These are phyloP conservation scores for Gamarada debralockiae DNA, from an alignment of 495 filamentous ascomycete species.

Conservation along the genomic window DNA sequence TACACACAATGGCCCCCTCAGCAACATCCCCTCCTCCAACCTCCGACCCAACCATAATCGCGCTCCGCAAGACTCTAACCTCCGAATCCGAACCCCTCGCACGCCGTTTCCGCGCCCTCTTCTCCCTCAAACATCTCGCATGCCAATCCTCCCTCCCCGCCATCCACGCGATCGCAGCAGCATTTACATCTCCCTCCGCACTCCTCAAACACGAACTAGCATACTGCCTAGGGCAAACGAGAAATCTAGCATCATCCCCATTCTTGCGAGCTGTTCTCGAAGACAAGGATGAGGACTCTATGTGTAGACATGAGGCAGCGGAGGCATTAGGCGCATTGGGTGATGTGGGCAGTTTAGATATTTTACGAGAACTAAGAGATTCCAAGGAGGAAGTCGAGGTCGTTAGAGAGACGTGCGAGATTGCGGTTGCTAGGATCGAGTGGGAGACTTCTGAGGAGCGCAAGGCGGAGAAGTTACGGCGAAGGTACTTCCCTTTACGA, in stretches of 20 bases:
- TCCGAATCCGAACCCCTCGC: conserved; percentile 79
- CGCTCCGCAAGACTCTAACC: conserved; percentile 63
- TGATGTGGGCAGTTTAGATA: conserved; percentile 61
- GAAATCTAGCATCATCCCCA: conserved; percentile 67
- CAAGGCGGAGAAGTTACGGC: conserved; percentile 68
- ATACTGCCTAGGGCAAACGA: conserved; percentile 93
- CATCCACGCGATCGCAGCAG: conserved; percentile 90
- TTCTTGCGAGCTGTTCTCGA: conserved; percentile 73
- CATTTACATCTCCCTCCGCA: conserved; percentile 76
- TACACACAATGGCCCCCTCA: conserved; percentile 16
- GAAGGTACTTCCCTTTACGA: conserved; percentile 52
- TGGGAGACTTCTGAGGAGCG: conserved; percentile 80
- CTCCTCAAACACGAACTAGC: conserved; percentile 93
- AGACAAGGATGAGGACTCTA: conserved; percentile 76
- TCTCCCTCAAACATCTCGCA: conserved; percentile 93
- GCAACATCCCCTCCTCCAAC: conserved; percentile 13
- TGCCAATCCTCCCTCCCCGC: conserved; percentile 64
- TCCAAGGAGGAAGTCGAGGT: conserved; percentile 67
- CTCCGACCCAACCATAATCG: conserved; percentile 11
- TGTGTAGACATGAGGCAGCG: conserved; percentile 96
- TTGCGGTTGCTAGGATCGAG: conserved; percentile 88
- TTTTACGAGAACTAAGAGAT: conserved; percentile 69
- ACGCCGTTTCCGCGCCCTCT: conserved; percentile 91
- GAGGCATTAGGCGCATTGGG: conserved; percentile 92
- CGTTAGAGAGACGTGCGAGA: conserved; percentile 93